These are phyloP conservation scores for Mycotypha africana DNA, from an alignment of 371 early-diverging fungal species.

Conservation along the genomic window DNA sequence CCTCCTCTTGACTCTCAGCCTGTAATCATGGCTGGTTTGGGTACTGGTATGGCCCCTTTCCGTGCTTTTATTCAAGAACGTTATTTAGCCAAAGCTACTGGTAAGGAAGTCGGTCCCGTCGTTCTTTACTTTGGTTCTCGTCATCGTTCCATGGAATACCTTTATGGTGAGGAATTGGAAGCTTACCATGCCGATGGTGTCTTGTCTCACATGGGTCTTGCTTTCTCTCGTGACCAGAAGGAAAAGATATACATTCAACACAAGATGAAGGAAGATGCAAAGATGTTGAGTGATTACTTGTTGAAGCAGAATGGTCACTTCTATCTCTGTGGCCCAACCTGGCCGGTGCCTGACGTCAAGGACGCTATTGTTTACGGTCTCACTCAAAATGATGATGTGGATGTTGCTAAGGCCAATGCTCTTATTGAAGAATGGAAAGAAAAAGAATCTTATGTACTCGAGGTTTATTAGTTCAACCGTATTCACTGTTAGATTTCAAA, in stretches of 20 bases:
- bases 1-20: slow-evolving; percentile 79
- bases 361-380: slow-evolving; percentile 85
- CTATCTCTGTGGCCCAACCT: slow-evolving; percentile 93
- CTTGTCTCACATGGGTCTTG: slow-evolving; percentile 79
- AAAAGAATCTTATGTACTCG: slow-evolving; percentile 85
- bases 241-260: slow-evolving; percentile 94
- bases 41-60: slow-evolving; percentile 98
- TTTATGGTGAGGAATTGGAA: slow-evolving; percentile 93
- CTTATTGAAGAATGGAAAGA: slow-evolving; percentile 88
- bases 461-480: slow-evolving; percentile 94
- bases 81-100: slow-evolving; percentile 66
- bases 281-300: slow-evolving; percentile 66
- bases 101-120: slow-evolving; percentile 85
- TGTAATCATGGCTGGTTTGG: slow-evolving; percentile 94
- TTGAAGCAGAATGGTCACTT: slow-evolving; percentile 78
- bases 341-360: slow-evolving; percentile 93
- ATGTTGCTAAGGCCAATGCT: slow-evolving; percentile 58
- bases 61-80: slow-evolving; percentile 95
- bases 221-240: slow-evolving; percentile 92
- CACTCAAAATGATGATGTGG: slow-evolving; percentile 53
- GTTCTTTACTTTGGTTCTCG: slow-evolving; percentile 93
- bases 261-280: slow-evolving; percentile 82
- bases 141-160: slow-evolving; percentile 84
- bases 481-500: no score
- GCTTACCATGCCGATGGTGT: slow-evolving; percentile 85